phyloP scores from a whole-genome alignment of 2,329 filamentous ascomycete species.

The Ascochyta clinopodiicola region DNA sequence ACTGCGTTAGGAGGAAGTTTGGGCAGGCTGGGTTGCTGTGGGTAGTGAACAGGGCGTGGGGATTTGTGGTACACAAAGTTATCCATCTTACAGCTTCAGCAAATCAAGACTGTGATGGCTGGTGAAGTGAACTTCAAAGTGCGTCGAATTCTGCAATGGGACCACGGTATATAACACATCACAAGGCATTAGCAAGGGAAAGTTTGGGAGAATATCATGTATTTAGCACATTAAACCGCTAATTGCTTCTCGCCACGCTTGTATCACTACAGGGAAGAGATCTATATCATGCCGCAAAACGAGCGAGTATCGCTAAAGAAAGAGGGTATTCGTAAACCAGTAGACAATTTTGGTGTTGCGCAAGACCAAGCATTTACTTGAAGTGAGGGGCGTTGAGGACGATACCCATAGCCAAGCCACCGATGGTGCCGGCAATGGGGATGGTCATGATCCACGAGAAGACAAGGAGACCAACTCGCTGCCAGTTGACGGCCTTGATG shows the following conservation, averaged over 20 bases:
- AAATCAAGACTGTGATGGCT: no score
- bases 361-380: conserved; percentile 9
- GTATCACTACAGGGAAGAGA: conserved; percentile 6
- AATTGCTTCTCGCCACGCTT: not conserved
- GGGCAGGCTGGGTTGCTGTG: no score
- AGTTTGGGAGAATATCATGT: not conserved
- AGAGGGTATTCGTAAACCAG: conserved; percentile 16
- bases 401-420: conserved; percentile 54
- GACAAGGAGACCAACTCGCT: conserved; percentile 71
- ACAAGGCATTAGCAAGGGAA: not conserved
- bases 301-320: conserved; percentile 11
- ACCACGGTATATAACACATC: not conserved
- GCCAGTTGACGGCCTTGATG: conserved; percentile 73
- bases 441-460: conserved; percentile 71
- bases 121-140: no score
- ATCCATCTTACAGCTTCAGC: no score
- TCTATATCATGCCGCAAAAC: conserved; percentile 11
- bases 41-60: no score
- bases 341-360: conserved; percentile 11
- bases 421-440: conserved; percentile 66
- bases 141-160: no score
- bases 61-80: no score
- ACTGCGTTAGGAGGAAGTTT: no score
- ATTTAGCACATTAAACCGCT: conserved; percentile 3
- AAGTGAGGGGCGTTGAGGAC: conserved; percentile 67